Evolutionary conservation across 805 yeast genomes (phyloP), one percentile per base, ranked within the genome.

Genomic region (Kodamaea sagamina): DNA sequence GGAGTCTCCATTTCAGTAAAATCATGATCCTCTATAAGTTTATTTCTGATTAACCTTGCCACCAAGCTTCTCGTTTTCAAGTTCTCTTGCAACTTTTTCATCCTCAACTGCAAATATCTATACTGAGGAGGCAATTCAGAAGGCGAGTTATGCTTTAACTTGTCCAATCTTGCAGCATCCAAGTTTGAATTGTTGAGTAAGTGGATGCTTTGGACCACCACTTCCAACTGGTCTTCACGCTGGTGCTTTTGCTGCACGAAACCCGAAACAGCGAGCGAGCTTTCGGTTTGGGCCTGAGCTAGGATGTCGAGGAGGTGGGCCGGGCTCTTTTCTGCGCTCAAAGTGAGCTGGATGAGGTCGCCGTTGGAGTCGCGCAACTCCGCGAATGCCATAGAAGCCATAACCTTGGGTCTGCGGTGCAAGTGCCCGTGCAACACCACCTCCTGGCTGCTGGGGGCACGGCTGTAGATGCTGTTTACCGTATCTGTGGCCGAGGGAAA

Each of bases 1-100:
- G 99, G 99, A 0, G 99, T 93, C 59, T 92, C 99, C 21, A 93
- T 75, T 57, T 93, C 98, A 0, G 78, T 77, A 61, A 93, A 93
- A 1, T 52, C 56, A 50, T 69, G 72, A 9, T 50, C 47, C 0
- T 63, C 57, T 4, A 56, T 57, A 11, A 84, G 59, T 1, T 58
- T 52, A 5, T 63, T 53, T 35, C 89, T 66, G 1, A 79, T 60
- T 11, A 67, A 49, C 16, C 65, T 60, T 0, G 87, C 77, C 1
- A 82, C 78, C 37, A 68, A 59, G 22, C 89, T 77, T 55, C 95
- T 68, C 32, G 68, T 63, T 40, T 72, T 72, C 35, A 88, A 54
- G 2, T 84, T 75, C 0, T 68, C 53, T 51, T 86, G 95, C 47
- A 67, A 80, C 41, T 56, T 65, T 0, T 77, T 76, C 9, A 73